phyloP scores from a whole-genome alignment of 345 rosid species.

The Viola odorata region DNA sequence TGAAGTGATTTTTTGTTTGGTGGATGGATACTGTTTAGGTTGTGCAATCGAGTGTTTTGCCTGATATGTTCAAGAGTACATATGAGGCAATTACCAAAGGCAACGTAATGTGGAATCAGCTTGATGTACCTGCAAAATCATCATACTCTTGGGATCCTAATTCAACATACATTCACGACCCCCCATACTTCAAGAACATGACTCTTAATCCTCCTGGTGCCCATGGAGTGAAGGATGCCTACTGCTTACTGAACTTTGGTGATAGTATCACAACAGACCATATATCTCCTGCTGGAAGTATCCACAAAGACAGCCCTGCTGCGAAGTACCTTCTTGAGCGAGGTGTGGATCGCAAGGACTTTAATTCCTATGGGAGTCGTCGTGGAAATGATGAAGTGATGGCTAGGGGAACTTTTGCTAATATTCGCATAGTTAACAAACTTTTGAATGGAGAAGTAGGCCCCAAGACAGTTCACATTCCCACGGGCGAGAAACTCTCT shows the following conservation, averaged over 20 bases:
- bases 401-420: conserved; percentile 98
- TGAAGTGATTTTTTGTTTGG: not conserved
- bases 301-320: conserved; percentile 87
- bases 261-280: conserved; percentile 95
- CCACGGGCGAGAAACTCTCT: conserved; percentile 83
- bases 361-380: conserved; percentile 95
- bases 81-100: conserved; percentile 84
- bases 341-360: conserved; percentile 70
- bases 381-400: conserved; percentile 92
- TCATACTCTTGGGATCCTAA: conserved; percentile 71
- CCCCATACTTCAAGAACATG: conserved; percentile 88
- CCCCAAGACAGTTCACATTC: conserved; percentile 80
- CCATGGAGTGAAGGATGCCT: conserved; percentile 79
- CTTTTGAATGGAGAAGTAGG: conserved; percentile 91
- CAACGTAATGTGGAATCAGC: conserved; percentile 73
- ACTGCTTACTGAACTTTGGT: conserved; percentile 75
- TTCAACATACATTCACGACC: conserved; percentile 88
- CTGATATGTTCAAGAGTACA: conserved; percentile 79
- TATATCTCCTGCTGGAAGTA: conserved; percentile 92
- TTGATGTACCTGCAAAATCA: conserved; percentile 46
- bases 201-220: conserved; percentile 88
- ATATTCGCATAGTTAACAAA: conserved; percentile 84
- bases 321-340: conserved; percentile 68
- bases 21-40: conserved; percentile 35
- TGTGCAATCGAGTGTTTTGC: conserved; percentile 81